phyloP scores from a whole-genome alignment of 352 stramenopile genomes.

The Globisporangium spinosum region DNA sequence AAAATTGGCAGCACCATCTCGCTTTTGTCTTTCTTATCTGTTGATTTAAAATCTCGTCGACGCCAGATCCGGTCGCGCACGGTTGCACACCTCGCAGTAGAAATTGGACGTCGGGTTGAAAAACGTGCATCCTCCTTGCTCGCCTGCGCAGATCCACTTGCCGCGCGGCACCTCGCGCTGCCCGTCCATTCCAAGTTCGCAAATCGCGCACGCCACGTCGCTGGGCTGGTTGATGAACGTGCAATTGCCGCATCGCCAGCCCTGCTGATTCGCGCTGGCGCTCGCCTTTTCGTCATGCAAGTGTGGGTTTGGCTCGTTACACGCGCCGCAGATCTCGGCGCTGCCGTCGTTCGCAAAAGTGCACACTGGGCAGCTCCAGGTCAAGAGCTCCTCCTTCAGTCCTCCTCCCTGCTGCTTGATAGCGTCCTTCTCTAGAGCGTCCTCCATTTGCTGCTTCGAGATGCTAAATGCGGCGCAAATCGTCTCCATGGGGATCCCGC shows the following conservation, averaged over 20 bases:
- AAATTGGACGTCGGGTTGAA: constrained; percentile 82
- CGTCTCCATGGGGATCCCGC: constrained; percentile 57
- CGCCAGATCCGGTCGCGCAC: constrained; percentile 67
- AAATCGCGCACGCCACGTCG: constrained; percentile 75
- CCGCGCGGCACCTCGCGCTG: constrained; percentile 72
- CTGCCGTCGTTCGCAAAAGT: constrained; percentile 70
- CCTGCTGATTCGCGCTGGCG: constrained; percentile 33
- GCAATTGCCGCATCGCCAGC: constrained; percentile 81
- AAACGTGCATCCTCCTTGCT: constrained; percentile 85
- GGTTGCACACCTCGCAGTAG: constrained; percentile 90
- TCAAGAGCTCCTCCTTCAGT: constrained; percentile 19
- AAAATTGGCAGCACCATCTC: not conserved
- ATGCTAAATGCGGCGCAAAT: constrained; percentile 73
- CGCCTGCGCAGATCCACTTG: constrained; percentile 83
- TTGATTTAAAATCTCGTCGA: constrained; percentile 64
- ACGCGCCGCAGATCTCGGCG: constrained; percentile 42
- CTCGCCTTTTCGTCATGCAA: constrained; percentile 23
- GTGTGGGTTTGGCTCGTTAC: constrained; percentile 58
- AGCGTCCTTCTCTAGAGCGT: constrained; percentile 47
- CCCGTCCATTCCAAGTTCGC: constrained; percentile 76
- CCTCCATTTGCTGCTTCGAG: constrained; percentile 45
- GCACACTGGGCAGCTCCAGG: constrained; percentile 73
- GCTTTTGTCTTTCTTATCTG: not conserved
- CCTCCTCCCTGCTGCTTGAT: constrained; percentile 14
- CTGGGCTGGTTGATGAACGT: constrained; percentile 83